Evolutionary conservation across 345 rosid species (phyloP).

Genomic region (Alliaria petiolata): DNA sequence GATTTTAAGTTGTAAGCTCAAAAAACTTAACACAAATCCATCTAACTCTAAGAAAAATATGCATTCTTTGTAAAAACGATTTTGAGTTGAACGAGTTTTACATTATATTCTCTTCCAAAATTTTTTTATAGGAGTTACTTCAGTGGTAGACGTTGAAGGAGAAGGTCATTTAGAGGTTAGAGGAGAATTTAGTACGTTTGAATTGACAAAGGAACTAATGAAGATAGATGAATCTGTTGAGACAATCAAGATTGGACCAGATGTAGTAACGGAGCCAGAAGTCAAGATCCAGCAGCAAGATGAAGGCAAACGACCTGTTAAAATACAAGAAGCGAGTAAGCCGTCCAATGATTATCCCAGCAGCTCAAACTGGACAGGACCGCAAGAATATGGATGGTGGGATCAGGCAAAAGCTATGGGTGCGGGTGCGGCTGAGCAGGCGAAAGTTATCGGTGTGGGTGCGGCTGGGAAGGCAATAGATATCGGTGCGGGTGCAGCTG

Average conservation of each 20-base stretch:
- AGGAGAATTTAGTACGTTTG: neutral
- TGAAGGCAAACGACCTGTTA: neutral
- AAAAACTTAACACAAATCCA: no score
- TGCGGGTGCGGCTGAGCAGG: neutral
- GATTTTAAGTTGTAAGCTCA: no score
- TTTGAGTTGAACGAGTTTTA: no score
- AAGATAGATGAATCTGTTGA: neutral
- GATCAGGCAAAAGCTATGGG: neutral
- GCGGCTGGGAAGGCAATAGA: neutral
- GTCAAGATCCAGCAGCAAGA: neutral
- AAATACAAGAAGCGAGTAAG: neutral
- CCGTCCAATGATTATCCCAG: neutral
- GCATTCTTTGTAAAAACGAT: no score
- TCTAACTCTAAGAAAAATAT: no score
- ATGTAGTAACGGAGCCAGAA: neutral
- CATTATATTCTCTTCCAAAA: no score
- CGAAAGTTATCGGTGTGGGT: neutral
- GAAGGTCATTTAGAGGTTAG: neutral
- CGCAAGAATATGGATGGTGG: neutral
- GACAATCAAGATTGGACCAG: neutral
- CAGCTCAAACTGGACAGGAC: neutral
- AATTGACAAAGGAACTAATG: neutral
- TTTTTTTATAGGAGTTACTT: constrained; percentile 7
- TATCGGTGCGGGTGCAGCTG: neutral
- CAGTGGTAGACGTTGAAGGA: neutral